Conservation (phyloP, 2,329 filamentous ascomycete genomes). For the Penicillium sp. region DNA sequence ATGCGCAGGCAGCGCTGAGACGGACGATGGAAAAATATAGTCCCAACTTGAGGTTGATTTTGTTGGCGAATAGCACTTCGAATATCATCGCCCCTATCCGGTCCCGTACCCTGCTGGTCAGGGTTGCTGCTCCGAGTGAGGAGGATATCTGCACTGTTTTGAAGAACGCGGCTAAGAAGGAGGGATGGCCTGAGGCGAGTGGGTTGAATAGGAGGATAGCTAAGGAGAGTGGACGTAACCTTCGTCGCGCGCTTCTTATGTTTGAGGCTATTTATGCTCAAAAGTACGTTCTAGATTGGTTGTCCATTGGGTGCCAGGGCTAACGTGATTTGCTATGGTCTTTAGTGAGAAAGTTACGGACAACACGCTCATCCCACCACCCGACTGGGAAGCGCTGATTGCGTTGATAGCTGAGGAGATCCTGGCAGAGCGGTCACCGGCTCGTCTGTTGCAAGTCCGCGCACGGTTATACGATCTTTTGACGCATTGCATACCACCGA, state of each 20-base stretch:
- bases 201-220: constrained; percentile 77
- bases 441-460: constrained; percentile 75
- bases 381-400: constrained; percentile 93
- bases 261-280: constrained; percentile 95
- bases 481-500: constrained; percentile 92
- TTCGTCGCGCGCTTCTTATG: constrained; percentile 86
- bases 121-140: constrained; percentile 81
- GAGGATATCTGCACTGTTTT: constrained; percentile 65
- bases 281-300: constrained; percentile 78
- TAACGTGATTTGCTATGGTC: constrained; percentile 6
- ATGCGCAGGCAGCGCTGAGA: constrained; percentile 88
- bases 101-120: constrained; percentile 78
- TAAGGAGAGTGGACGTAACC: constrained; percentile 78
- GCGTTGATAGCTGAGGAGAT: constrained; percentile 85
- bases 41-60: constrained; percentile 80
- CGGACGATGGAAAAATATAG: constrained; percentile 99
- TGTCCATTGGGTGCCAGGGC: background rate
- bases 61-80: constrained; percentile 89
- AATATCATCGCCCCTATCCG: constrained; percentile 98
- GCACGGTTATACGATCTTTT: constrained; percentile 94
- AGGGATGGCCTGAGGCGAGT: constrained; percentile 69
- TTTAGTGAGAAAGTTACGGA: constrained; percentile 80
- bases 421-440: constrained; percentile 82
- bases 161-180: constrained; percentile 70
- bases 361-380: constrained; percentile 78